Percentiles rank a stretch among this genome's conserved stretches.
These are phyloP conservation scores for Coniochaeta hoffmannii DNA, from an alignment of 2,329 filamentous ascomycete genomes.

Conservation along the genomic window DNA sequence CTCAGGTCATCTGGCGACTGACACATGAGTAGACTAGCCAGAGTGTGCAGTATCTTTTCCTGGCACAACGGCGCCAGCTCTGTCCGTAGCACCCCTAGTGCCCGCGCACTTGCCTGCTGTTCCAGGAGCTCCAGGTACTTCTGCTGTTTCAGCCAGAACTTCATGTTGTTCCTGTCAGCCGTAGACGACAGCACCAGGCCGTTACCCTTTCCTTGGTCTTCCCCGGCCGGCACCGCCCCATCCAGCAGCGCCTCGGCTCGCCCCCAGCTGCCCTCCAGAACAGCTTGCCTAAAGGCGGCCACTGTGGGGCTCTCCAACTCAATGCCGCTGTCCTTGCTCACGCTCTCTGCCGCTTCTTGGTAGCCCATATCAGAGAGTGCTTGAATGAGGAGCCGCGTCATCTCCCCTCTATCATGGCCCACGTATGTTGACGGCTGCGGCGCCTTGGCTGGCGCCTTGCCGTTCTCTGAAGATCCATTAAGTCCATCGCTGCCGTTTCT, in stretches of 20 bases:
- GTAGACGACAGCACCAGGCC: conserved; percentile 69
- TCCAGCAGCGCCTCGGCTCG: conserved; percentile 79
- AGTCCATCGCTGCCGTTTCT: conserved; percentile 32
- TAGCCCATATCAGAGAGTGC: conserved; percentile 86
- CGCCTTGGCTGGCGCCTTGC: conserved; percentile 14
- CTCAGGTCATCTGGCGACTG: conserved; percentile 69
- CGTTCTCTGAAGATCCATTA: conserved; percentile 48
- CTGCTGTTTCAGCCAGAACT: conserved; percentile 83
- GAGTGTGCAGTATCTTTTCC: conserved; percentile 69
- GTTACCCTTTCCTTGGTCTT: conserved; percentile 28
- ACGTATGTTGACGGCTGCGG: conserved; percentile 47
- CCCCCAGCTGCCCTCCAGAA: conserved; percentile 73
- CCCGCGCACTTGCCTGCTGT: conserved; percentile 61
- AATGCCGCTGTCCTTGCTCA: conserved; percentile 78
- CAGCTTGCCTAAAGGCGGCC: conserved; percentile 73
- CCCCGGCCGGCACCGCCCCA: conserved; percentile 34
- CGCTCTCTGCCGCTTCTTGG: conserved; percentile 61
- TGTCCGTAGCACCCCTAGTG: conserved; percentile 74
- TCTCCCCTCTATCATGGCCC: conserved; percentile 86
- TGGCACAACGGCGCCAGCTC: conserved; percentile 83
- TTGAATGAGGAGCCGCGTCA: conserved; percentile 88
- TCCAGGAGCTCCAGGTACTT: conserved; percentile 92
- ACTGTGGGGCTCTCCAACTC: conserved; percentile 82
- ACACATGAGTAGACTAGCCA: conserved; percentile 91
- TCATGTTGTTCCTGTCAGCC: conserved; percentile 71